Percentiles rank a stretch among this genome's conserved stretches.
Conservation (phyloP, 257 asterid genomes). For the Jacaranda copaia region DNA sequence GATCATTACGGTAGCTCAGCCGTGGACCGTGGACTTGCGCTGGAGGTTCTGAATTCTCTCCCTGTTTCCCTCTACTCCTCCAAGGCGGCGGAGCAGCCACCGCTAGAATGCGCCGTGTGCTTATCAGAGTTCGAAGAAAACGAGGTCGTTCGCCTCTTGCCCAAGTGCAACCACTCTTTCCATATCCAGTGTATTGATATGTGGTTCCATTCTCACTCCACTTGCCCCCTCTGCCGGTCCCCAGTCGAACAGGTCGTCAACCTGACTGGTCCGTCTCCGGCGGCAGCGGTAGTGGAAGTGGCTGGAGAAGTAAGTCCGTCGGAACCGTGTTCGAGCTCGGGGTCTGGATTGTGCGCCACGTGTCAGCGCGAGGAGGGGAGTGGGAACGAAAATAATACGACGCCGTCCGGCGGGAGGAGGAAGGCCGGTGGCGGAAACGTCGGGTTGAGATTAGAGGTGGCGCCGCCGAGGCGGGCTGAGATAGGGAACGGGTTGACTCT, state of each 20-base stretch:
- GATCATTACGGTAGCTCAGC: background rate
- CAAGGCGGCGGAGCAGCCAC: constrained; percentile 9
- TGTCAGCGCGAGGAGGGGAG: constrained; percentile 26
- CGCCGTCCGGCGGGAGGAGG: constrained; percentile 43
- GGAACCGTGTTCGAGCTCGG: constrained; percentile 50
- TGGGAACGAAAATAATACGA: background rate
- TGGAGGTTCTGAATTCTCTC: constrained; percentile 36
- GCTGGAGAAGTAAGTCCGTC: background rate
- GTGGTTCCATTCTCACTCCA: constrained; percentile 57
- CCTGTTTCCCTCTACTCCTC: constrained; percentile 33
- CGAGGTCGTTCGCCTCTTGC: constrained; percentile 51
- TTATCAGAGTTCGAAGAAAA: constrained; percentile 49
- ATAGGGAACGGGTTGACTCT: constrained; percentile 36
- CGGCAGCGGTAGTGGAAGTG: constrained; percentile 27
- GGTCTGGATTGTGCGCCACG: constrained; percentile 16
- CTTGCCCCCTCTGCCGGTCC: constrained; percentile 62
- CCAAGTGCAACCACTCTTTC: constrained; percentile 52
- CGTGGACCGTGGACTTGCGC: constrained; percentile 33
- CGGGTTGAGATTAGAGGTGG: constrained; percentile 48
- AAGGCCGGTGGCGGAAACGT: constrained; percentile 34
- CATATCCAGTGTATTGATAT: constrained; percentile 53
- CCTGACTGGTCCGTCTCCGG: constrained; percentile 8
- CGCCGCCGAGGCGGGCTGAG: constrained; percentile 43
- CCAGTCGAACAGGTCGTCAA: constrained; percentile 28
- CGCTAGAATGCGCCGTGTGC: constrained; percentile 51